phyloP scores from a whole-genome alignment of 106 monocot genomes.

The Allium sativum region DNA sequence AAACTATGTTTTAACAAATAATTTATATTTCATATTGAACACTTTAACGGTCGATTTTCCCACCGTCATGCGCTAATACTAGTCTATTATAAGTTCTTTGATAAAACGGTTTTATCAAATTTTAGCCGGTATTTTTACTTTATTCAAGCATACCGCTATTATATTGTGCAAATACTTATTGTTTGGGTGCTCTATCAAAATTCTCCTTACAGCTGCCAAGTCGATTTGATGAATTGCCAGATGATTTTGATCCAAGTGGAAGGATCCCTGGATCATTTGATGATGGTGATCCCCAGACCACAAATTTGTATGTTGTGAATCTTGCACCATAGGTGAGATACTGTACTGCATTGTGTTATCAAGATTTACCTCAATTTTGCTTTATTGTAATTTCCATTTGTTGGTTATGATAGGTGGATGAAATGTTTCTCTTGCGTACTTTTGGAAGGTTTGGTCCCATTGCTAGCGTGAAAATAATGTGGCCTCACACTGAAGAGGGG shows the following conservation, averaged over 20 bases:
- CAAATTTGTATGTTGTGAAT: conserved; percentile 98
- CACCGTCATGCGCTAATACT: too few relatives aligned
- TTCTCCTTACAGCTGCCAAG: conserved; percentile 47
- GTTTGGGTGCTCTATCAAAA: too few relatives aligned
- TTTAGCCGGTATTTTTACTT: too few relatives aligned
- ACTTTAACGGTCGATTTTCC: too few relatives aligned
- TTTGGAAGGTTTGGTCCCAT: conserved; percentile 99
- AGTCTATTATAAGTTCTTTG: too few relatives aligned
- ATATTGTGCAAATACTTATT: too few relatives aligned
- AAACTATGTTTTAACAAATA: too few relatives aligned
- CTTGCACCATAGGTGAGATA: conserved; percentile 77
- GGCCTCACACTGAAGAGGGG: conserved; percentile 99
- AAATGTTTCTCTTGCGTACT: conserved; percentile 95
- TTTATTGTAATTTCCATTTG: background rate
- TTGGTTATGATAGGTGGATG: conserved; percentile 72
- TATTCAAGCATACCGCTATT: too few relatives aligned
- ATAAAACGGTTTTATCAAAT: too few relatives aligned
- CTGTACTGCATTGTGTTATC: background rate
- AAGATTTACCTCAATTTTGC: background rate
- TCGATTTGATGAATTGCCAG: conserved; percentile 89
- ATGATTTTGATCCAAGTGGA: conserved; percentile 82
- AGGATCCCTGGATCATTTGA: conserved; percentile 95
- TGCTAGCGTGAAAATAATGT: conserved; percentile 99
- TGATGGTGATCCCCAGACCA: conserved; percentile 99
- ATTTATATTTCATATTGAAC: too few relatives aligned